Conservation (phyloP, 2,329 filamentous ascomycete genomes). For the Bipolaris bicolor region DNA sequence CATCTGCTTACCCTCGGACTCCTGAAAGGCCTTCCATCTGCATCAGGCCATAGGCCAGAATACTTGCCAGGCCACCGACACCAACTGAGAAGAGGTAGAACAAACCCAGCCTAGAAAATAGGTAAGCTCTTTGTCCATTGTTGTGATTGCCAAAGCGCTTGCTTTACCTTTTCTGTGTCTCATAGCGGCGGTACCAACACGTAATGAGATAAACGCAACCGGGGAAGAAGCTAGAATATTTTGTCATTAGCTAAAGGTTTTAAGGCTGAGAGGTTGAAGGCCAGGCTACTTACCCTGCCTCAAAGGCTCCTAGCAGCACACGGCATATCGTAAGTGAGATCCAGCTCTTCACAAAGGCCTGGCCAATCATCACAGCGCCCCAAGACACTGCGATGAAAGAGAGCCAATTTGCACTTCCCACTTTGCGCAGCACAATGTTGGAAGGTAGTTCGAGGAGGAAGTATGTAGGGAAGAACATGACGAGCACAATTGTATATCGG, state of each 20-base stretch:
- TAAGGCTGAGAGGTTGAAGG: too few species aligned
- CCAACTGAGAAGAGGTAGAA: slow-evolving; percentile 37
- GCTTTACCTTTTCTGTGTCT: slow-evolving; percentile 31
- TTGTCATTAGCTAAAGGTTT: too few species aligned
- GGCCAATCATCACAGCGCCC: slow-evolving; percentile 37
- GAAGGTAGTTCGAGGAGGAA: slow-evolving; percentile 31
- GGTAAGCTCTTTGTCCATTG: slow-evolving; percentile 1
- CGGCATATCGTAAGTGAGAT: slow-evolving; percentile 28
- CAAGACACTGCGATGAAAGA: slow-evolving; percentile 32
- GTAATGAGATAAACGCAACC: slow-evolving; percentile 40
- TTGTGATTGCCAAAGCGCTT: neutral
- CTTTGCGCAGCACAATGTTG: slow-evolving; percentile 32
- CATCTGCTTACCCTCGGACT: slow-evolving; percentile 15
- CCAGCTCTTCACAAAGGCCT: slow-evolving; percentile 36
- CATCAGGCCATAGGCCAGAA: slow-evolving; percentile 38
- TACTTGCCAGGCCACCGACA: slow-evolving; percentile 35
- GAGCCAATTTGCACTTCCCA: slow-evolving; percentile 39
- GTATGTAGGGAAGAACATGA: slow-evolving; percentile 39
- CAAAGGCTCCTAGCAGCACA: slow-evolving; percentile 31
- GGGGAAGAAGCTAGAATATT: slow-evolving; percentile 25
- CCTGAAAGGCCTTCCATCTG: slow-evolving; percentile 35
- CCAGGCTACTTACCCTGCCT: slow-evolving; percentile 18
- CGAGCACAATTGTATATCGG: slow-evolving; percentile 33
- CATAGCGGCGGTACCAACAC: slow-evolving; percentile 36
- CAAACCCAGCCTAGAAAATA: slow-evolving; percentile 19